phyloP scores from a whole-genome alignment of 2,329 filamentous ascomycete genomes.

The Penicillium sp. region DNA sequence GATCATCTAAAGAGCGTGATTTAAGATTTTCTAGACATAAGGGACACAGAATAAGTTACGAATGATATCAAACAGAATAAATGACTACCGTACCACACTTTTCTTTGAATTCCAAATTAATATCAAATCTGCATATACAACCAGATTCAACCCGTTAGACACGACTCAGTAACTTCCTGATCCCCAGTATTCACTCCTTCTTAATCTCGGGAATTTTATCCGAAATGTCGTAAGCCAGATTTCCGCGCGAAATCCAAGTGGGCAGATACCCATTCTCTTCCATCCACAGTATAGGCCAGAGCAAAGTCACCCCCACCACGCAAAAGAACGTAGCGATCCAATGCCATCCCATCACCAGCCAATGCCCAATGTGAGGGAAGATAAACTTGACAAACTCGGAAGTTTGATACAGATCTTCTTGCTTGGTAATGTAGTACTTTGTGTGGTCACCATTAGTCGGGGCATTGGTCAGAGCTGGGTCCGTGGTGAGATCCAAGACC shows the following conservation, averaged over 20 bases:
- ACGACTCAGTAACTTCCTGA: background rate
- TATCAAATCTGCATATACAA: background rate
- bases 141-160: background rate
- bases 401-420: slow-evolving; percentile 81
- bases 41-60: background rate
- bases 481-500: slow-evolving; percentile 64
- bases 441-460: slow-evolving; percentile 31
- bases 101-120: background rate
- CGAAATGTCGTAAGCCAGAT: slow-evolving; percentile 31
- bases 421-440: slow-evolving; percentile 72
- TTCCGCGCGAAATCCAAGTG: slow-evolving; percentile 28
- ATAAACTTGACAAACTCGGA: slow-evolving; percentile 77
- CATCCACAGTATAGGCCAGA: slow-evolving; percentile 56
- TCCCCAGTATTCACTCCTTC: slow-evolving; percentile 14
- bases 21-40: background rate
- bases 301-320: slow-evolving; percentile 58
- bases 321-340: slow-evolving; percentile 67
- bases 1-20: background rate
- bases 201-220: slow-evolving; percentile 33
- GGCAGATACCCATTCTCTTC: slow-evolving; percentile 48
- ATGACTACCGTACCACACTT: too few species aligned
- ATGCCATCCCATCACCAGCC: slow-evolving; percentile 66
- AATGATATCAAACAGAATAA: background rate
- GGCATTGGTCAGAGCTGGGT: slow-evolving; percentile 33
- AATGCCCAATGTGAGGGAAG: slow-evolving; percentile 60